Percentiles rank a stretch among this genome's conserved stretches.
Conservation (phyloP, 371 early-diverging fungal species). For the Batrachochytrium dendrobatidis region DNA sequence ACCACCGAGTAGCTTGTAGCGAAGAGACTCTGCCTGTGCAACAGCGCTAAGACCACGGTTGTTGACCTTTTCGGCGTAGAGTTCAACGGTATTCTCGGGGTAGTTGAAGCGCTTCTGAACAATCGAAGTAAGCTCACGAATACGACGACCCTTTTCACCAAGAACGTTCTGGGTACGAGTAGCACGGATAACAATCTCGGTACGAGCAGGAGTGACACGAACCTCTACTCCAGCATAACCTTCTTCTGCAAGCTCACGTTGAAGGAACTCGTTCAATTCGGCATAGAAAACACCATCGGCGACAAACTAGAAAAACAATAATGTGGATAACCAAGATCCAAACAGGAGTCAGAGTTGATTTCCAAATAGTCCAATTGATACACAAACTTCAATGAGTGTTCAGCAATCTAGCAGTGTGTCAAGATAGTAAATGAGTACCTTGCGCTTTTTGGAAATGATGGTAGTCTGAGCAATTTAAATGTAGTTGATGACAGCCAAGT, state of each 20-base stretch:
- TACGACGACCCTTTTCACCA: conserved; percentile 98
- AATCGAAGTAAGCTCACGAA: conserved; percentile 96
- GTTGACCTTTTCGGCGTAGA: conserved; percentile 98
- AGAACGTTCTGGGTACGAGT: conserved; percentile 97
- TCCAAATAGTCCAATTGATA: background rate
- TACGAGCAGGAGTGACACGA: conserved; percentile 95
- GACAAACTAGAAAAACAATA: conserved; percentile 62
- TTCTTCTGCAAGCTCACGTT: conserved; percentile 79
- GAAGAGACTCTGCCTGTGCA: conserved; percentile 98
- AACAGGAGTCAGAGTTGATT: background rate
- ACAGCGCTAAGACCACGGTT: conserved; percentile 98
- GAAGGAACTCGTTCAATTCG: conserved; percentile 98
- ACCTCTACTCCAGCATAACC: conserved; percentile 95
- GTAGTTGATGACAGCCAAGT: too few species aligned
- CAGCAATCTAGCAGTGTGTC: too few species aligned
- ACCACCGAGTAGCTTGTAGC: conserved; percentile 95
- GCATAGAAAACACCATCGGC: conserved; percentile 99
- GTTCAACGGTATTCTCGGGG: conserved; percentile 94
- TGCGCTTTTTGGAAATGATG: conserved; percentile 5
- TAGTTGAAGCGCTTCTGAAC: conserved; percentile 99
- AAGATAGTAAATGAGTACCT: background rate
- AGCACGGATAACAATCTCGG: conserved; percentile 99
- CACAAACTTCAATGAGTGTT: background rate
- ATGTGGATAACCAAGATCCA: background rate
- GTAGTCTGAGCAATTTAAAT: too few species aligned